Percentiles rank a stretch among this genome's conserved stretches.
These are phyloP conservation scores for Monosporascus ibericus DNA, from an alignment of 2,329 filamentous ascomycete genomes.

Conservation along the genomic window DNA sequence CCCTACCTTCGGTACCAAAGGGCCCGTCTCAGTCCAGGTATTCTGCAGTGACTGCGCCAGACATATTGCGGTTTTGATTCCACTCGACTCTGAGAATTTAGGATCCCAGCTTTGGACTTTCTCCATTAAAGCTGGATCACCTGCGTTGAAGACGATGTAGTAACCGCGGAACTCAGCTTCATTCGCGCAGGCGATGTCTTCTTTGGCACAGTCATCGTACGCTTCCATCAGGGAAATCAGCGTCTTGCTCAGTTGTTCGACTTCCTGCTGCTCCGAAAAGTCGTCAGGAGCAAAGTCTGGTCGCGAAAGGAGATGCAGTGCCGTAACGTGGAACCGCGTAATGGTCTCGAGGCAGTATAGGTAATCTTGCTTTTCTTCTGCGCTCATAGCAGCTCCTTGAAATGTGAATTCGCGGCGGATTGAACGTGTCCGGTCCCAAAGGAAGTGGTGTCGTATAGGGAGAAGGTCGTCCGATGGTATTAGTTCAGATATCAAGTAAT, in stretches of 20 bases:
- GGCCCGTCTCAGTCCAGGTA: slow-evolving; percentile 50
- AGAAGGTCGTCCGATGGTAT: slow-evolving; percentile 50
- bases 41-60: slow-evolving; percentile 57
- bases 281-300: slow-evolving; percentile 50
- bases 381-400: slow-evolving; percentile 51
- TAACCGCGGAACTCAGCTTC: slow-evolving; percentile 63
- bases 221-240: slow-evolving; percentile 59
- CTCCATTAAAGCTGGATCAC: slow-evolving; percentile 52
- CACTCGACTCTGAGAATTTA: slow-evolving; percentile 49
- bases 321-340: slow-evolving; percentile 59
- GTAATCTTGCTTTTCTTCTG: slow-evolving; percentile 51
- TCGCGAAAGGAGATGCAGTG: slow-evolving; percentile 56
- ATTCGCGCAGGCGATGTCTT: slow-evolving; percentile 52
- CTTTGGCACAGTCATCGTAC: slow-evolving; percentile 59
- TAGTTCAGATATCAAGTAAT: slow-evolving; percentile 58
- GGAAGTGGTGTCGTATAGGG: slow-evolving; percentile 52
- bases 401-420: slow-evolving; percentile 65
- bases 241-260: slow-evolving; percentile 61
- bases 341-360: slow-evolving; percentile 62
- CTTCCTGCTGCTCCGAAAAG: slow-evolving; percentile 61
- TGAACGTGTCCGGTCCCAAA: slow-evolving; percentile 63
- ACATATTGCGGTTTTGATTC: slow-evolving; percentile 55
- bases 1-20: slow-evolving; percentile 43
- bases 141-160: slow-evolving; percentile 56
- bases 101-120: slow-evolving; percentile 50